Percentiles rank a stretch among this genome's conserved stretches.
These are phyloP conservation scores for Austroboletus rostrupii DNA, from an alignment of 1,284 basidiomycete genomes.

Conservation along the genomic window DNA sequence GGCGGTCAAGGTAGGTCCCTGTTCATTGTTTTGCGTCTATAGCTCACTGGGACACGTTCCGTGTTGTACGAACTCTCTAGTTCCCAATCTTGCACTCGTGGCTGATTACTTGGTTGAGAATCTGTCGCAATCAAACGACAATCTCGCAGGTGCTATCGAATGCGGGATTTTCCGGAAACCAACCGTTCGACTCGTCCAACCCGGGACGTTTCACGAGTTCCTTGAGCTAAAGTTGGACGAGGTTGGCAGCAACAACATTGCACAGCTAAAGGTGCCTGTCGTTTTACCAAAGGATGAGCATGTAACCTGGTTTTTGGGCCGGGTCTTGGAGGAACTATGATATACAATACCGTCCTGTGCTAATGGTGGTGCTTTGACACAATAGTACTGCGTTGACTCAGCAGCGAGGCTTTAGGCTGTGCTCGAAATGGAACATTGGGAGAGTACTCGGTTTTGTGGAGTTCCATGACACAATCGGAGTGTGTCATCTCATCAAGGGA, in stretches of 20 bases:
- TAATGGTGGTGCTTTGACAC: too few species aligned
- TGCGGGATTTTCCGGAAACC: background rate
- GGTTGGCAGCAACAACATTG: background rate
- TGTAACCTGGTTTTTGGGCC: background rate
- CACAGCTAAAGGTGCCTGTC: background rate
- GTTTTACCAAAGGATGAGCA: background rate
- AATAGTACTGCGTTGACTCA: too few species aligned
- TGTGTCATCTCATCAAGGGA: too few species aligned
- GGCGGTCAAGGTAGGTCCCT: background rate
- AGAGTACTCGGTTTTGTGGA: too few species aligned
- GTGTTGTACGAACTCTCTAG: background rate
- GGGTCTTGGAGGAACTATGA: background rate
- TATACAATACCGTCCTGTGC: too few species aligned
- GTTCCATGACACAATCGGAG: too few species aligned
- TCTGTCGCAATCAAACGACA: background rate
- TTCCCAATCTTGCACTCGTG: background rate
- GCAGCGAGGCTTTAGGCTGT: too few species aligned
- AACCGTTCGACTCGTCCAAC: background rate
- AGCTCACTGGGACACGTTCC: background rate
- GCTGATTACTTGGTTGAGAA: background rate
- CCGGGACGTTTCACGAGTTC: background rate
- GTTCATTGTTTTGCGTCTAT: too few species aligned
- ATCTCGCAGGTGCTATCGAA: background rate
- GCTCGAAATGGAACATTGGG: too few species aligned
- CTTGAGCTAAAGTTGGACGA: background rate